phyloP scores from a whole-genome alignment of 2,329 filamentous ascomycete genomes.

The Neofusicoccum umdonicola region DNA sequence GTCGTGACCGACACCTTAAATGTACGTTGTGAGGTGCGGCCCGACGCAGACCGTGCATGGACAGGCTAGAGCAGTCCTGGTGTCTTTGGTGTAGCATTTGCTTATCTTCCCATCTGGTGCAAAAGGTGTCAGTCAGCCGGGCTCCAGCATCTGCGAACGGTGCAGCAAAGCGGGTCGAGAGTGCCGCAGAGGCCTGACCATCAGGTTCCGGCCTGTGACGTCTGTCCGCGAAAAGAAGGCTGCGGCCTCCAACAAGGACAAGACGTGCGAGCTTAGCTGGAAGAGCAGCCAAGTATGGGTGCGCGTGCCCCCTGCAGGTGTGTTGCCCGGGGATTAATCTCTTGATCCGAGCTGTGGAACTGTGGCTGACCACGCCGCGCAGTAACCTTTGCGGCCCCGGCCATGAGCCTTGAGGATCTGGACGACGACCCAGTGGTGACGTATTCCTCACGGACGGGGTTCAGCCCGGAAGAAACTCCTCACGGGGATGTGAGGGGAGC shows the following conservation, averaged over 20 bases:
- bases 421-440: slow-evolving; percentile 1
- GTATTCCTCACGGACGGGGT: neutral
- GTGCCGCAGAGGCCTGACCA: slow-evolving; percentile 10
- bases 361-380: neutral
- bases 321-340: neutral
- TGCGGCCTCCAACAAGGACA: neutral
- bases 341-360: neutral
- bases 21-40: neutral
- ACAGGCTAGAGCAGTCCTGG: no score
- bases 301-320: slow-evolving; percentile 1
- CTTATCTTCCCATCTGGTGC: no score
- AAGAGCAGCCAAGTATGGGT: slow-evolving; percentile 4
- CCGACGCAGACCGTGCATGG: neutral
- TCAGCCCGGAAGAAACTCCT: neutral
- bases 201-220: slow-evolving; percentile 13
- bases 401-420: slow-evolving; percentile 6
- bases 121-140: neutral
- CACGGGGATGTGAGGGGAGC: neutral
- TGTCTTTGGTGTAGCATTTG: no score
- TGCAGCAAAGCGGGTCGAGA: slow-evolving; percentile 9
- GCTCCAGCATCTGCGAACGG: neutral
- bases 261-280: neutral
- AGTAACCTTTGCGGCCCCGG: slow-evolving; percentile 10
- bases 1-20: slow-evolving; percentile 6
- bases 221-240: slow-evolving; percentile 13